Percentiles rank a stretch among this genome's conserved stretches.
Conservation (phyloP, 345 rosid genomes). For the Crucihimalaya himalaica region DNA sequence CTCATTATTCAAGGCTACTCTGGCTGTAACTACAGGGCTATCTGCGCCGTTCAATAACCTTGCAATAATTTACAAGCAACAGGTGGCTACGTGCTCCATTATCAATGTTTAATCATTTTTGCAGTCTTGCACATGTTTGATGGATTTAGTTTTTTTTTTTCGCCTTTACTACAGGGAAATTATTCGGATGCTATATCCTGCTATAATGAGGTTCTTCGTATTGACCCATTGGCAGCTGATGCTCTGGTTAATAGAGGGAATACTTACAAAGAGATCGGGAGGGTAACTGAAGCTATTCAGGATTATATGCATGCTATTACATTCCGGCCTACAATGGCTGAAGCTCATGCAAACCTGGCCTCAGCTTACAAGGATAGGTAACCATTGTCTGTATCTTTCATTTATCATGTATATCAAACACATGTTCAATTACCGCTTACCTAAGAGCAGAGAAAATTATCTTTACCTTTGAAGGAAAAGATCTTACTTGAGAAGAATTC, state of each 20-base stretch:
- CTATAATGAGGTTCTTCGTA: conserved; percentile 94
- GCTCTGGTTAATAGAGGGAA: conserved; percentile 98
- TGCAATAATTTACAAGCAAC: conserved; percentile 96
- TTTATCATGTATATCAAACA: background rate
- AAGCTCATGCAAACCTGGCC: conserved; percentile 99
- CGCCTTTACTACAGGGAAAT: conserved; percentile 69
- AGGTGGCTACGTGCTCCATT: conserved; percentile 50
- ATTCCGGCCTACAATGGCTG: conserved; percentile 91
- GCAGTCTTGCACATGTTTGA: background rate
- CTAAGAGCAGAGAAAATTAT: background rate
- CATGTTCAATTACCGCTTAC: conserved; percentile 11
- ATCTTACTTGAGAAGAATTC: background rate
- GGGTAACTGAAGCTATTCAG: conserved; percentile 94
- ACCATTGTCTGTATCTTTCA: conserved; percentile 7
- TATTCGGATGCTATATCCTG: conserved; percentile 93
- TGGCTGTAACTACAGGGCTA: conserved; percentile 87
- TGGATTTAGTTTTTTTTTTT: conserved; percentile 9
- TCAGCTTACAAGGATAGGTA: conserved; percentile 99
- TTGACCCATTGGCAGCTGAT: conserved; percentile 98
- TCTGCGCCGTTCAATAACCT: conserved; percentile 98
- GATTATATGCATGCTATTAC: conserved; percentile 84
- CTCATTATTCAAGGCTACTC: conserved; percentile 81
- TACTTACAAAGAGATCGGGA: conserved; percentile 93
- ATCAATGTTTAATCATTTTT: conserved; percentile 10
- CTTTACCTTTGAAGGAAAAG: background rate